Evolutionary conservation across 176 grass and related monocot genomes (phyloP).

Genomic region (Stipa capillata): DNA sequence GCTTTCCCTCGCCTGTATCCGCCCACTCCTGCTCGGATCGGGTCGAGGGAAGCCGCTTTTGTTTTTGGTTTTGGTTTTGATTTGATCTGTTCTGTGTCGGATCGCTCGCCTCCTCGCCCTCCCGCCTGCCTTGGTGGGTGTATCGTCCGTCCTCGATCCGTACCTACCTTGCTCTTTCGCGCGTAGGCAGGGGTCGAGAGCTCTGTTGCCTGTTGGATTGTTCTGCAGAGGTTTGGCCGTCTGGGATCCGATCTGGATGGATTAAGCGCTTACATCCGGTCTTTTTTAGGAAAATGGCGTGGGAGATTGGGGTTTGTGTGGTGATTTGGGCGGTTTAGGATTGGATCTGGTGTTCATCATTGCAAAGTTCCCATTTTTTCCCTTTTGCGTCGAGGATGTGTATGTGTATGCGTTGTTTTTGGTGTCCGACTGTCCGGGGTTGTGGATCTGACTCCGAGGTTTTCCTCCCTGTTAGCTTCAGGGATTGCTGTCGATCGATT

Average conservation of each 20-base stretch:
- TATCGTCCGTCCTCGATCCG: background rate
- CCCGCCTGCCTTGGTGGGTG: too few species aligned
- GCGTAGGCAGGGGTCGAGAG: too few species aligned
- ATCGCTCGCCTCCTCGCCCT: too few species aligned
- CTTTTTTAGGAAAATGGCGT: background rate
- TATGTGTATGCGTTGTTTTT: background rate
- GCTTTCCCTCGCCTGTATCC: too few species aligned
- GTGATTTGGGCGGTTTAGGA: background rate
- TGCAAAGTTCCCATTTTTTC: background rate
- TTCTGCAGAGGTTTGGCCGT: background rate
- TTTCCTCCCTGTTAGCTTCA: background rate
- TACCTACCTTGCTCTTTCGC: too few species aligned
- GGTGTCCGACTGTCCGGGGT: background rate
- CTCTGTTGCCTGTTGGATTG: too few species aligned
- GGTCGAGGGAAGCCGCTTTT: too few species aligned
- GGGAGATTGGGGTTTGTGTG: too few species aligned
- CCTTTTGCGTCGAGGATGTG: background rate
- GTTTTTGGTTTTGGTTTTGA: too few species aligned
- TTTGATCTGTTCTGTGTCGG: too few species aligned
- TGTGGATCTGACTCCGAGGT: slow-evolving; percentile 17
- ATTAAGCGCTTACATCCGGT: background rate
- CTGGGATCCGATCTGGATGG: background rate
- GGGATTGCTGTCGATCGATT: background rate
- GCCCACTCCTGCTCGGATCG: too few species aligned
- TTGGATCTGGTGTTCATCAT: background rate